Base-by-base conservation (phyloP, 306 rosid genomes). In the Malus fusca region DNA sequence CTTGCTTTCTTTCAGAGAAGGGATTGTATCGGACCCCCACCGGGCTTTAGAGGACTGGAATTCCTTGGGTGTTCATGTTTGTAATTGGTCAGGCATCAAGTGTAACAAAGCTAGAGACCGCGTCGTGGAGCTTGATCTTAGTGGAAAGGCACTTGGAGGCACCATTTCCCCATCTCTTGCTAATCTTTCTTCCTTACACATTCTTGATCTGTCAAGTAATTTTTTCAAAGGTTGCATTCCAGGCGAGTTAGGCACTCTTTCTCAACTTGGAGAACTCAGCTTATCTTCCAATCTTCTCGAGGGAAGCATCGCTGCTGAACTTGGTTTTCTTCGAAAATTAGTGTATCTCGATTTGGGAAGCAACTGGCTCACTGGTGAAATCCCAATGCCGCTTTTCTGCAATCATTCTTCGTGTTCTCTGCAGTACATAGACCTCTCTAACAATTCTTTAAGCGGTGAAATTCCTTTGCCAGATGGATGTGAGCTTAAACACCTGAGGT, bases 191-290 rank as follows among this genome's bases (percentile, higher is more conserved):
- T 84, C 90, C 42, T 85, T 95, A 71, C 82, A 64, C 26, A 75
- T 95, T 77, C 97, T 95, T 37, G 97, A 95, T 72, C 83, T 95
- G 76, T 92, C 98, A 15, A 84, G 80, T 21, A 95, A 95, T 79
- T 85, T 76, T 58, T 84, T 95, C 11, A 74, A 83, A 73, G 98
- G 96, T 72, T 78, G 76, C 35, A 90, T 92, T 76, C 98, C 98
- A 31, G 73, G 55, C 67, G 97, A 92, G 60, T 71, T 95, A 1
- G 97, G 97, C 26, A 66, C 48, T 63, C 90, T 95, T 22, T 59
- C 68, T 58, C 80, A 51, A 12, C 96, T 95, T 21, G 79, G 76
- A 48, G 84, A 84, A 37, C 87, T 90, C 30, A 88, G 98, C 85
- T 85, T 90, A 31, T 89, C 92, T 19, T 33, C 82, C 70, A 95